Percentiles rank a stretch among this genome's conserved stretches.
Conservation (phyloP, 2,329 filamentous ascomycete species). For the Penicillium sp. region DNA sequence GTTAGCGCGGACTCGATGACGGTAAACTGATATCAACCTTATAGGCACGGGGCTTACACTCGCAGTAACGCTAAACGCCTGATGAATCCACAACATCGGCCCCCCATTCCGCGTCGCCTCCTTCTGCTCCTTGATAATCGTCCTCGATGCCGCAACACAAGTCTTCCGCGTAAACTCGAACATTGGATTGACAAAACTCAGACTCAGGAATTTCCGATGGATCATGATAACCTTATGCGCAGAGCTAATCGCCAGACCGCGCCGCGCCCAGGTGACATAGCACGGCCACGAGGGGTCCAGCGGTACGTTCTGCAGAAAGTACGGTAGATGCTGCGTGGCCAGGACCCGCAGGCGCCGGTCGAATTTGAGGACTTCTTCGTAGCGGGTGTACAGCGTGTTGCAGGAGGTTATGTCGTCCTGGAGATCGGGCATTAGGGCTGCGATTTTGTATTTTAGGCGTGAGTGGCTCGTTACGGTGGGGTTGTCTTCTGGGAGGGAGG, state of each 20-base stretch:
- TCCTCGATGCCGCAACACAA: slow-evolving; percentile 44
- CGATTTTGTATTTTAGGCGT: slow-evolving; percentile 44
- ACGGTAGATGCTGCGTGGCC: slow-evolving; percentile 37
- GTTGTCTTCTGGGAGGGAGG: slow-evolving; percentile 33
- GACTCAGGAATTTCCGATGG: slow-evolving; percentile 46
- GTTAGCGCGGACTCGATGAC: background rate
- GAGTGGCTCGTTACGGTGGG: slow-evolving; percentile 40
- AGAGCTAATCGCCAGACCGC: slow-evolving; percentile 41
- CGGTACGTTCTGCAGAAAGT: slow-evolving; percentile 38
- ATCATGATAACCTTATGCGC: slow-evolving; percentile 52
- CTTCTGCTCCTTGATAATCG: slow-evolving; percentile 44
- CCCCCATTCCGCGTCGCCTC: slow-evolving; percentile 38
- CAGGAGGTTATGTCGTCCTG: slow-evolving; percentile 42
- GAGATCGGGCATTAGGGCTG: slow-evolving; percentile 39
- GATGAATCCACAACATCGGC: slow-evolving; percentile 48
- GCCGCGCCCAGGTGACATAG: slow-evolving; percentile 45
- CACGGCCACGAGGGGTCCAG: slow-evolving; percentile 42
- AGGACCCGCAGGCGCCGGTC: slow-evolving; percentile 43
- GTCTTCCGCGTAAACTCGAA: slow-evolving; percentile 48
- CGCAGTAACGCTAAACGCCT: slow-evolving; percentile 47
- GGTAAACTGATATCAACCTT: background rate
- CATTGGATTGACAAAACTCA: slow-evolving; percentile 46
- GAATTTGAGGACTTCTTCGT: slow-evolving; percentile 44
- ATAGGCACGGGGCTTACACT: slow-evolving; percentile 17
- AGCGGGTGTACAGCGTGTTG: slow-evolving; percentile 42